phyloP scores from a whole-genome alignment of 2,329 filamentous ascomycete genomes.

The Aspergillus piperis region DNA sequence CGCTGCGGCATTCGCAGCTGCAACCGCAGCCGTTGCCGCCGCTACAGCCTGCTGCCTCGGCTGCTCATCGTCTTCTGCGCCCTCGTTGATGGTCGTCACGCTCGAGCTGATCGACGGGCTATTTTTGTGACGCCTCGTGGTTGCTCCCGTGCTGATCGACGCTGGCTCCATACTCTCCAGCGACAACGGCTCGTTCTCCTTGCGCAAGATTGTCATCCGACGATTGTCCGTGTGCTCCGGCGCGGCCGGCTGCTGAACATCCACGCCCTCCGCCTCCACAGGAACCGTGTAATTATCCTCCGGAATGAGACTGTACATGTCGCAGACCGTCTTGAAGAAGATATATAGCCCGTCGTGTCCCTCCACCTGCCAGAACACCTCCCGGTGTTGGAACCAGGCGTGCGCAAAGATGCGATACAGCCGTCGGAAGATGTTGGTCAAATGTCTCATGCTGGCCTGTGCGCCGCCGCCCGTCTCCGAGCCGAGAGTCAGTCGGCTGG shows the following conservation, averaged over 20 bases:
- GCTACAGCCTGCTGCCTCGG: slow-evolving; percentile 20
- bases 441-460: slow-evolving; percentile 59
- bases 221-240: slow-evolving; percentile 30
- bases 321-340: slow-evolving; percentile 96
- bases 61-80: slow-evolving; percentile 70
- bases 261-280: slow-evolving; percentile 84
- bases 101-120: slow-evolving; percentile 77
- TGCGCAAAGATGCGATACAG: slow-evolving; percentile 97
- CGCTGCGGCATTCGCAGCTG: slow-evolving; percentile 1
- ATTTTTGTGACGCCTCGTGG: slow-evolving; percentile 80
- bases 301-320: slow-evolving; percentile 83
- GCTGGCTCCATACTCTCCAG: slow-evolving; percentile 42
- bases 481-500: slow-evolving; percentile 71
- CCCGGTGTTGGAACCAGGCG: slow-evolving; percentile 96
- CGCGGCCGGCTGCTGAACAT: slow-evolving; percentile 44
- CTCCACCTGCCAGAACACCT: slow-evolving; percentile 94
- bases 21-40: slow-evolving; percentile 11
- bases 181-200: slow-evolving; percentile 30
- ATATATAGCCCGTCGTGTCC: slow-evolving; percentile 88
- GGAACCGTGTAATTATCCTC: slow-evolving; percentile 96
- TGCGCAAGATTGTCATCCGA: slow-evolving; percentile 41
- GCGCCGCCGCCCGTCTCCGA: slow-evolving; percentile 45
- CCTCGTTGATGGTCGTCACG: slow-evolving; percentile 79
- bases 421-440: slow-evolving; percentile 92
- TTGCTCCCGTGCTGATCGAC: slow-evolving; percentile 61